Evolutionary conservation across 2,329 filamentous ascomycete species (phyloP).

Genomic region (Myriangium duriaei): DNA sequence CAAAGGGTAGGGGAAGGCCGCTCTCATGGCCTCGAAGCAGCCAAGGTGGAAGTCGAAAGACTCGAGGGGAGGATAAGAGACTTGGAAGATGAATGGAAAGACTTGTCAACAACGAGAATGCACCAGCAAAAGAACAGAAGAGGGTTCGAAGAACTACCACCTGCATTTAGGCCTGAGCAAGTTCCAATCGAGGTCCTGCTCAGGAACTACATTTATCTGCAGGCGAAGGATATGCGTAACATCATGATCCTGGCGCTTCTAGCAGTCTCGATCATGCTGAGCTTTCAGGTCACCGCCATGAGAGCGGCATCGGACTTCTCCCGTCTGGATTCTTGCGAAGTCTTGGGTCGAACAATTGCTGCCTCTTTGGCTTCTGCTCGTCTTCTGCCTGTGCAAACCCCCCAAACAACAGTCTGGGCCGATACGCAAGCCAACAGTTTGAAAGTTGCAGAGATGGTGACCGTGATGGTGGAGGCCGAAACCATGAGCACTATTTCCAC

Average conservation of each 20-base stretch:
- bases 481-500: neutral
- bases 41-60: neutral
- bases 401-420: neutral
- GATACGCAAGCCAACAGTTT: neutral
- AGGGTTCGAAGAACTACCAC: conserved; percentile 16
- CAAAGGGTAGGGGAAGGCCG: conserved; percentile 16
- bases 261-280: neutral
- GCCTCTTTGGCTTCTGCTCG: neutral
- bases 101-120: neutral
- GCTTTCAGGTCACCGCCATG: conserved; percentile 1
- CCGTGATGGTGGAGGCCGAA: neutral
- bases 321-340: conserved; percentile 2
- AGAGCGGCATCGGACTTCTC: conserved; percentile 1
- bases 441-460: neutral
- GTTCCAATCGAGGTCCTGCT: conserved; percentile 41
- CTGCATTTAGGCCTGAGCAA: conserved; percentile 25
- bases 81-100: conserved; percentile 17
- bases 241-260: conserved; percentile 35
- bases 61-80: neutral
- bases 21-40: too few species aligned
- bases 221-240: conserved; percentile 42
- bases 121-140: neutral
- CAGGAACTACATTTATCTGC: conserved; percentile 40
- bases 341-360: conserved; percentile 2
- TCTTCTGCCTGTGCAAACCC: too few species aligned